Base-by-base conservation (phyloP, 169 alveolate genomes). In the Plasmodium yoelii region DNA sequence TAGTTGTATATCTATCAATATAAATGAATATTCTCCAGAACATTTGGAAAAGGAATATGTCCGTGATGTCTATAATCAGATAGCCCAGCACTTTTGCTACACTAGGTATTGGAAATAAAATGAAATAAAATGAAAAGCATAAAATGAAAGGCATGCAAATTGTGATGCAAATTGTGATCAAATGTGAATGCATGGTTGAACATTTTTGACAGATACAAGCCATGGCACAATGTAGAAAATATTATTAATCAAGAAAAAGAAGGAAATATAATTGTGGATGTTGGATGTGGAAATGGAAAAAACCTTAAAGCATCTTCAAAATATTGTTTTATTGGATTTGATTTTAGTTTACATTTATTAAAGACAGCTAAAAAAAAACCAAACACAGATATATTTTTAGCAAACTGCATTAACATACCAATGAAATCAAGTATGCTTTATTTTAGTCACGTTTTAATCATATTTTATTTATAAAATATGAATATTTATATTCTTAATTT, bases 261-360 rank as follows among this genome's bases (percentile, higher is more conserved):
- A 24, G 97, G 96, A 61, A 94, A 98, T 5, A 80, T 97, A 5
- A 97, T 97, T 56, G 84, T 95, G 12, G 99, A 98, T 92, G 97
- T 97, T 4, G 99, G 99, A 3, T 98, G 99, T 90, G 99, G 99
- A 59, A 98, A 97, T 93, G 99, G 99, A 6, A 98, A 98, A 92
- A 97, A 98, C 92, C 93, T 97, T 49, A 90, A 92, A 90, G 86
- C 93, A 92, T 82, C 84, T 88, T 56, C 63, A 7, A 93, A 92
- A 51, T 60, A 75, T 49, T 87, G 82, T 42, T 95, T 93, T 71
- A 88, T 97, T 44, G 99, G 99, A 28, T 94, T 97, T 2, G 99
- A 98, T 84, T 90, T 97, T 53, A 95, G 98, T 74, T 88, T 73
- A 4, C 94, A 95, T 69, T 87, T 98, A 68, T 95, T 87, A 89